Percentiles rank a stretch among this genome's conserved stretches.
Conservation (phyloP, 148 eudicot genomes). For the Chenopodium suecicum region DNA sequence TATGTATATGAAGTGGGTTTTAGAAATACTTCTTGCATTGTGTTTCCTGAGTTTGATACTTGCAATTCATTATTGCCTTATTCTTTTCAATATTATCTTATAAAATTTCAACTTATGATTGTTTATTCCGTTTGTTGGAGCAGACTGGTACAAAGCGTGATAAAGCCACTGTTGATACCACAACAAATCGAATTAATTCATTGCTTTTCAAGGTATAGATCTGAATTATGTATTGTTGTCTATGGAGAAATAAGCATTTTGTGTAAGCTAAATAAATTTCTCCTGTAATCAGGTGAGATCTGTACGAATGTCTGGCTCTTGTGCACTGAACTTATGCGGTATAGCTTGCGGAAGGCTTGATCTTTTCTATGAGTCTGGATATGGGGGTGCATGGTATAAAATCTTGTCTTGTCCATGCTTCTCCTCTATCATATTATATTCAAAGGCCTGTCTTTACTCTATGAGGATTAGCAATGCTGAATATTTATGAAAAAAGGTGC, state of each 20-base stretch:
- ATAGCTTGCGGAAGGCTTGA: constrained; percentile 93
- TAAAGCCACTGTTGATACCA: constrained; percentile 59
- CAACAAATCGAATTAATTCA: constrained; percentile 71
- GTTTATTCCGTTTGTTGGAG: constrained; percentile 23
- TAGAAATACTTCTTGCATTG: neutral
- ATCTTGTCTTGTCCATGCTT: neutral
- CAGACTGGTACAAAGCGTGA: constrained; percentile 81
- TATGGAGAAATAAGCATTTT: neutral
- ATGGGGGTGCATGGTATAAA: constrained; percentile 85
- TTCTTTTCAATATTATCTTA: neutral
- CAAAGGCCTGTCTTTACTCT: neutral
- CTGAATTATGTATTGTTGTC: neutral
- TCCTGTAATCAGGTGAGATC: constrained; percentile 74
- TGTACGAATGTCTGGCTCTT: constrained; percentile 84
- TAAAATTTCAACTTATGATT: neutral
- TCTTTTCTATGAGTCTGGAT: constrained; percentile 64
- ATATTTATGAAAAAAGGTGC: neutral
- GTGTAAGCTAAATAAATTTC: neutral
- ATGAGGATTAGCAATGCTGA: neutral
- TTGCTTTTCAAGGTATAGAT: constrained; percentile 75
- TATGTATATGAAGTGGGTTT: neutral
- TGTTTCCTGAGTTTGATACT: neutral
- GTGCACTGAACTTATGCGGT: constrained; percentile 92
- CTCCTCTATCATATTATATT: neutral
- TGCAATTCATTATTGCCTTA: neutral